Evolutionary conservation across 805 yeast genomes (phyloP).

Genomic region (Teunomyces aglyptinius): DNA sequence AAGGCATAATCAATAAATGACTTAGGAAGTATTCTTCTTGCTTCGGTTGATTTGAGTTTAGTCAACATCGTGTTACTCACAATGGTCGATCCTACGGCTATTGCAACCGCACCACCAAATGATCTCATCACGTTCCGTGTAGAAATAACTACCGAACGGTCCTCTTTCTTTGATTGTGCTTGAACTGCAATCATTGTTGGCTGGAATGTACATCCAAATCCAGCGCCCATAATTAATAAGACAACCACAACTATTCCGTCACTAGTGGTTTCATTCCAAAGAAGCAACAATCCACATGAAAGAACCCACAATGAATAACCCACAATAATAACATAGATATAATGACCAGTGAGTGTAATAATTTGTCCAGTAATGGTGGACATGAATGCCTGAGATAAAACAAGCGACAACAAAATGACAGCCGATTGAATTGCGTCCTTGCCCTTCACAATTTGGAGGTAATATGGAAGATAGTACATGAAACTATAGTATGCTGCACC

Average conservation of each 20-base stretch:
- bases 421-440: constrained; percentile 40
- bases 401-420: constrained; percentile 42
- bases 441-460: constrained; percentile 46
- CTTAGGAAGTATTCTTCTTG: constrained; percentile 12
- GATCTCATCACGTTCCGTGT: constrained; percentile 56
- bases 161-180: constrained; percentile 49
- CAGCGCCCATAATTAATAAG: constrained; percentile 29
- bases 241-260: constrained; percentile 34
- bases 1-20: constrained; percentile 12
- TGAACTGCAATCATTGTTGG: constrained; percentile 57
- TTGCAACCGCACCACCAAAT: constrained; percentile 62
- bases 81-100: constrained; percentile 45
- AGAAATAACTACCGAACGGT: constrained; percentile 58
- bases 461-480: constrained; percentile 48
- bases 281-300: constrained; percentile 39
- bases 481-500: constrained; percentile 50
- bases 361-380: constrained; percentile 47
- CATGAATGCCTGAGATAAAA: constrained; percentile 39
- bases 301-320: constrained; percentile 46
- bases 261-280: constrained; percentile 26
- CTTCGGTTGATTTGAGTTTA: constrained; percentile 13
- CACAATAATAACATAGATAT: constrained; percentile 35
- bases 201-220: constrained; percentile 52
- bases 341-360: constrained; percentile 44
- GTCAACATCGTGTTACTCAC: constrained; percentile 33